Evolutionary conservation across 306 rosid species (phyloP), one percentile per base, ranked within the genome.

Genomic region (Pachyrhizus erosus): DNA sequence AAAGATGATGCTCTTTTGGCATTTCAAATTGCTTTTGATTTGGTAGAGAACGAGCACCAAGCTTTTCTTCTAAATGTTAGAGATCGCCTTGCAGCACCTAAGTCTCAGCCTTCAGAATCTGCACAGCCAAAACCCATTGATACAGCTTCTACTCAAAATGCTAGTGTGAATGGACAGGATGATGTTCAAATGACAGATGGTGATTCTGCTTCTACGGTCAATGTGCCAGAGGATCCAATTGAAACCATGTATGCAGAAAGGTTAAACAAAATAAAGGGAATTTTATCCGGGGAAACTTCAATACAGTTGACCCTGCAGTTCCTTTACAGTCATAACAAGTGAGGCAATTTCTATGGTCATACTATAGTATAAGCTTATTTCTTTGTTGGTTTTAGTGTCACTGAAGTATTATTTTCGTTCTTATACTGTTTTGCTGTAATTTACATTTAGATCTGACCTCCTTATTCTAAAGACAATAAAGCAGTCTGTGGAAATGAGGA

Each of bases 401-500:
- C 45, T 49, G 67, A 65, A 54, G 13, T 42, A 69, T 39, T 75
- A 51, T 43, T 52, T 42, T 68, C 55, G 70, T 60, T 49, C 83
- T 90, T 69, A 77, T 60, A 72, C 75, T 72, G n/a, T 5, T 73
- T 84, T 81, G 24, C 39, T 85, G 40, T 78, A 67, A 76, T 73
- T 83, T 86, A 75, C 55, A 26, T 67, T 69, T 83, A 96, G 98
- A 84, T 96, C 99, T 1, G 99, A 96, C 86, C 99, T 96, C 77
- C 99, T 96, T 46, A 91, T 96, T 87, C 87, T 96, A 1, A 96
- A 96, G 98, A 92, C 98, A 72, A 91, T 96, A 72, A 96, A 93
- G 92, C 99, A 96, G 89, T 93, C 99, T 14, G 97, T 96, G 37
- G 99, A 96, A 87, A 96, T 96, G 98, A 96, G 99, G 80, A 96